Percentiles rank a stretch among this genome's conserved stretches.
These are phyloP conservation scores for Aspergillus leporis DNA, from an alignment of 495 filamentous ascomycete genomes.

Conservation along the genomic window DNA sequence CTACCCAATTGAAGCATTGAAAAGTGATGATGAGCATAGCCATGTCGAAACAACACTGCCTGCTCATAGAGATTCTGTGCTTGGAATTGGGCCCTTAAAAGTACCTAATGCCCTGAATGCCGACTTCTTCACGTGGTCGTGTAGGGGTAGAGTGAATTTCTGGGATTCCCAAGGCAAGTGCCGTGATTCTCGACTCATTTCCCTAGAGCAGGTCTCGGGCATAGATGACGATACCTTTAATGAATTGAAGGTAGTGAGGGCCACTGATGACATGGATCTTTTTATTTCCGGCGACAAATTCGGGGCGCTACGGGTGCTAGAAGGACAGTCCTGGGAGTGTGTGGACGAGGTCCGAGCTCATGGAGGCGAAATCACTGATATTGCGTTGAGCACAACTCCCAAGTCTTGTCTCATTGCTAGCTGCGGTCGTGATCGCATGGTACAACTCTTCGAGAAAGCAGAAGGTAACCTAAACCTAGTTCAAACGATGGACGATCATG, in stretches of 20 bases:
- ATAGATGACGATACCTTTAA: constrained; percentile 65
- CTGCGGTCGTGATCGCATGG: constrained; percentile 82
- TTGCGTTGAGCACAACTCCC: constrained; percentile 54
- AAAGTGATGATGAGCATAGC: constrained; percentile 33
- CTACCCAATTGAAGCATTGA: constrained; percentile 40
- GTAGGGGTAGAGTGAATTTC: constrained; percentile 71
- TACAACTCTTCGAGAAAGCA: constrained; percentile 76
- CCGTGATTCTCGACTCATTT: constrained; percentile 60
- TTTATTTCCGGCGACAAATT: constrained; percentile 83
- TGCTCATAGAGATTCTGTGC: constrained; percentile 75
- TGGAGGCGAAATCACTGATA: constrained; percentile 79
- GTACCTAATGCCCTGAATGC: constrained; percentile 57
- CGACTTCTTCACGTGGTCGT: constrained; percentile 86
- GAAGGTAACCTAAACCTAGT: constrained; percentile 57
- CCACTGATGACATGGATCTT: constrained; percentile 57
- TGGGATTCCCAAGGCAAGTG: constrained; percentile 77
- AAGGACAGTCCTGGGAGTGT: constrained; percentile 48
- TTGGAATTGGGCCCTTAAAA: constrained; percentile 68
- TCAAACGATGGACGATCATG: constrained; percentile 79
- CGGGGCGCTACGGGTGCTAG: constrained; percentile 68
- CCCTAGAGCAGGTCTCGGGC: constrained; percentile 62
- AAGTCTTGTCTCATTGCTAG: constrained; percentile 64
- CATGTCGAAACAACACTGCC: constrained; percentile 44
- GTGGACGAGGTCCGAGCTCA: constrained; percentile 77
- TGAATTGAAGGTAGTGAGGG: constrained; percentile 70